phyloP scores from a whole-genome alignment of 306 rosid species.

The Lathyrus aphaca region DNA sequence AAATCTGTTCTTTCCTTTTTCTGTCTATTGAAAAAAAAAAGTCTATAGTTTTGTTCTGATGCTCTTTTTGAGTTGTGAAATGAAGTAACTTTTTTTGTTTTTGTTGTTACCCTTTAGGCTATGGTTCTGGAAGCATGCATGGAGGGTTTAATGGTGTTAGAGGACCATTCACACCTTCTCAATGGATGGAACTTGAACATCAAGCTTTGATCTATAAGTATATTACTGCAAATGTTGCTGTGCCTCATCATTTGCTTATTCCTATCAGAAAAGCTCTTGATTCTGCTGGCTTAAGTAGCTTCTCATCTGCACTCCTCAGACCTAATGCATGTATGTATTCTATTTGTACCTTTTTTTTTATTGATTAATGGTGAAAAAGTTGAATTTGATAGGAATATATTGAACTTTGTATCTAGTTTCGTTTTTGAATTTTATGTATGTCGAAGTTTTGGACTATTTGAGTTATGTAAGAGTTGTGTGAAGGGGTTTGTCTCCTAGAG shows the following conservation, averaged over 20 bases:
- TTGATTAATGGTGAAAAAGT: background rate
- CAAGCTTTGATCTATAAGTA: constrained; percentile 97
- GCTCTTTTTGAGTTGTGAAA: background rate
- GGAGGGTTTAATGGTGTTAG: constrained; percentile 50
- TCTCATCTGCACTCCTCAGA: constrained; percentile 62
- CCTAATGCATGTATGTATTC: constrained; percentile 61
- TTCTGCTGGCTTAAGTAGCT: constrained; percentile 63
- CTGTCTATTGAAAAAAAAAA: constrained; percentile 4
- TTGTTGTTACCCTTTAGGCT: constrained; percentile 44
- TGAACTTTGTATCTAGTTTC: background rate
- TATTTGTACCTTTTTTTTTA: background rate
- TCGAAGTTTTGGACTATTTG: background rate
- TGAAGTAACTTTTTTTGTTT: background rate
- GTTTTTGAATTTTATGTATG: background rate
- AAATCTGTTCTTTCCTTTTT: constrained; percentile 41
- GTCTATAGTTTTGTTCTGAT: background rate
- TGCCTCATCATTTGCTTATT: constrained; percentile 78
- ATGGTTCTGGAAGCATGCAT: constrained; percentile 62
- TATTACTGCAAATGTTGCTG: constrained; percentile 73
- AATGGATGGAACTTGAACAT: constrained; percentile 96
- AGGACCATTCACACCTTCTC: constrained; percentile 87
- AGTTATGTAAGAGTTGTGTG: too few relatives aligned
- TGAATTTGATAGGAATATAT: background rate
- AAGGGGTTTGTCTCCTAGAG: background rate
- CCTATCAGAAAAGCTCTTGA: constrained; percentile 85